Conservation (phyloP, 805 yeast genomes). For the Myxozyma sirexii region DNA sequence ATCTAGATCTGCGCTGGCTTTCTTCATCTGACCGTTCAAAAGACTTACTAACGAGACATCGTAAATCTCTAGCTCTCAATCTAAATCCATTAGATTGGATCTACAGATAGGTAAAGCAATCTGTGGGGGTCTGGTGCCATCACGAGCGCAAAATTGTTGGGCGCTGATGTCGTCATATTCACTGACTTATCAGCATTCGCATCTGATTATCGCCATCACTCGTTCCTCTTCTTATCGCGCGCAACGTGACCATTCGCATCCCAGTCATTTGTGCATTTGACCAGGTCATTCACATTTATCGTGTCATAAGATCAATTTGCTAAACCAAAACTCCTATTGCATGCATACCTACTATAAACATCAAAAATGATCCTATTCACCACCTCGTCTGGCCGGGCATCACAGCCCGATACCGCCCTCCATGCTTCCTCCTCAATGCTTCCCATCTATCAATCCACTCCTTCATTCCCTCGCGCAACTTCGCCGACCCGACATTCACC, state of each 20-base stretch:
- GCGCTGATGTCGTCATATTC: too few species aligned
- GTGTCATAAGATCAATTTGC: not conserved
- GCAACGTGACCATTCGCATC: not conserved
- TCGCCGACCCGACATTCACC: constrained; percentile 48
- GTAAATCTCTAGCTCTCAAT: too few species aligned
- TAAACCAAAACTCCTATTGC: not conserved
- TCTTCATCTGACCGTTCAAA: not conserved
- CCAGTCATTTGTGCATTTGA: not conserved
- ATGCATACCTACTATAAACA: too few species aligned
- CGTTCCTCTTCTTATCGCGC: too few species aligned
- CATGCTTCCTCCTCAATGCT: constrained; percentile 10
- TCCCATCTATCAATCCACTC: constrained; percentile 34
- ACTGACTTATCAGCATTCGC: too few species aligned
- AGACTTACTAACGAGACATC: too few species aligned
- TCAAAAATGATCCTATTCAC: constrained; percentile 3
- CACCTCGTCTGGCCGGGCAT: constrained; percentile 13
- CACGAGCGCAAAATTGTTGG: too few species aligned
- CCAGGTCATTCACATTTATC: not conserved
- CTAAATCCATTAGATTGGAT: too few species aligned
- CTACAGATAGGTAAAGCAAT: too few species aligned
- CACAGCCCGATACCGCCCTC: constrained; percentile 8
- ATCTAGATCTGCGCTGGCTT: not conserved
- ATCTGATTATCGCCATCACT: too few species aligned
- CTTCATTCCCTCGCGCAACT: constrained; percentile 31
- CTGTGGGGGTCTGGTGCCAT: too few species aligned